Base-by-base conservation (phyloP, 352 stramenopile species). In the Globisporangium radiosum region DNA sequence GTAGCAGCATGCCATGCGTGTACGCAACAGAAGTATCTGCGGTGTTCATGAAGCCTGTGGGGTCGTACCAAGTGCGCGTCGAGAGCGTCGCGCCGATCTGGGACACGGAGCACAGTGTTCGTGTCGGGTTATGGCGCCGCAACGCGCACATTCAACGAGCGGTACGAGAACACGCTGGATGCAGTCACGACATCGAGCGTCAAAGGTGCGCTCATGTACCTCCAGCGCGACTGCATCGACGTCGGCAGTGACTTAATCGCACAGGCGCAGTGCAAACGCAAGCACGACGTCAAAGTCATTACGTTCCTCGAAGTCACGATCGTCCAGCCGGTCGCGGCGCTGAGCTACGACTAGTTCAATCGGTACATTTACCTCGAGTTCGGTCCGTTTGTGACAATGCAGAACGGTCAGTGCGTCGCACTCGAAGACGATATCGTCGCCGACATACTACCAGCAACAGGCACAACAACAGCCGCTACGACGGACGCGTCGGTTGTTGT, bases 201-300 rank as follows among this genome's bases (percentile, higher is more conserved):
- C 19, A 78, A 90, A 37, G 80, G 80, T 33, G 76, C 69, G 17
- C 68, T 90, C 48, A 81, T 86, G 77, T 88, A 88, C 56, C 66
- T 90, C 10, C 80, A 90, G 56, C 70, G 76, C 33, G 77, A 88
- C 67, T 87, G 77, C 25, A 87, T 90, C 59, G 76, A 90, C 59
- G 61, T 71, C 3, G 76, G 76, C 13, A 61, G 52, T 5, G 57
- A 74, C 39, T 77, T 73, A 17, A 62, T 54, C 15, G 50, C 52
- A 6, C 25, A 59, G 42, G 49, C 19, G n/a, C 61, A 62, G 48
- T 90, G 80, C 51, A 40, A 64, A 48, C 75, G 80, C 42, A 70
- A 71, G 42, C 82, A 88, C 70, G 72, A 87, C 62, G 78, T 83
- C 48, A 78, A 70, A 54, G 59, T 78, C 54, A 78, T 90, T 58